phyloP scores from a whole-genome alignment of 2,329 filamentous ascomycete genomes.

The Phaeosphaeria sp. region DNA sequence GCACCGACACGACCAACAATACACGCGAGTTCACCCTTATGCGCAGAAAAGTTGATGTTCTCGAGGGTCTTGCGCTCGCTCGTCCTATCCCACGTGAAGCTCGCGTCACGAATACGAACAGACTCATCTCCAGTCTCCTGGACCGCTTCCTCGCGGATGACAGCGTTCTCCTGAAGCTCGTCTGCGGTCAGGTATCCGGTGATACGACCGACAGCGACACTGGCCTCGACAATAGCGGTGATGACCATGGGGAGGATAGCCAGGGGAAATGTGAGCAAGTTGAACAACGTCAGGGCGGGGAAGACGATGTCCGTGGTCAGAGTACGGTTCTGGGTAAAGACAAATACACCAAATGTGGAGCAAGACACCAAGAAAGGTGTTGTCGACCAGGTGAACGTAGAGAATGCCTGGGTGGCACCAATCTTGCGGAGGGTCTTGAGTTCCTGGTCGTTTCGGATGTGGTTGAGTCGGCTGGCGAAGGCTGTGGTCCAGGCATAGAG shows the following conservation, averaged over 20 bases:
- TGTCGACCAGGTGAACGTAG: conserved; percentile 98
- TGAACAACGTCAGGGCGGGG: conserved; percentile 91
- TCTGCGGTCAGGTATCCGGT: conserved; percentile 86
- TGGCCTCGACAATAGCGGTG: conserved; percentile 92
- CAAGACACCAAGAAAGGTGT: conserved; percentile 98
- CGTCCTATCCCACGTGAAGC: conserved; percentile 94
- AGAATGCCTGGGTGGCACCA: conserved; percentile 88
- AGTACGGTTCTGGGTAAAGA: conserved; percentile 79
- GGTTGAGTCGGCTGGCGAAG: conserved; percentile 97
- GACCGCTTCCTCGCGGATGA: conserved; percentile 72
- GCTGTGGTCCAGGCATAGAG: conserved; percentile 96
- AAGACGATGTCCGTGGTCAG: conserved; percentile 96
- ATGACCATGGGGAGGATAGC: conserved; percentile 98
- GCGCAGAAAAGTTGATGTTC: conserved; percentile 85
- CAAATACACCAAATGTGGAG: conserved; percentile 93
- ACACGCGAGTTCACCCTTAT: conserved; percentile 92
- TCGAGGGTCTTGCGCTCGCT: conserved; percentile 72
- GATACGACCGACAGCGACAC: conserved; percentile 86
- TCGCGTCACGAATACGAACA: conserved; percentile 80
- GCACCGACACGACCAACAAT: conserved; percentile 93
- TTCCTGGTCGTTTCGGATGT: conserved; percentile 94
- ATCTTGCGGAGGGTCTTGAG: conserved; percentile 96
- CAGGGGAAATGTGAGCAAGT: conserved; percentile 92
- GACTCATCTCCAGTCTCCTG: conserved; percentile 84
- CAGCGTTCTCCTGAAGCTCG: conserved; percentile 86